Base-by-base conservation (phyloP, 495 filamentous ascomycete genomes). In the Penicillium herquei region DNA sequence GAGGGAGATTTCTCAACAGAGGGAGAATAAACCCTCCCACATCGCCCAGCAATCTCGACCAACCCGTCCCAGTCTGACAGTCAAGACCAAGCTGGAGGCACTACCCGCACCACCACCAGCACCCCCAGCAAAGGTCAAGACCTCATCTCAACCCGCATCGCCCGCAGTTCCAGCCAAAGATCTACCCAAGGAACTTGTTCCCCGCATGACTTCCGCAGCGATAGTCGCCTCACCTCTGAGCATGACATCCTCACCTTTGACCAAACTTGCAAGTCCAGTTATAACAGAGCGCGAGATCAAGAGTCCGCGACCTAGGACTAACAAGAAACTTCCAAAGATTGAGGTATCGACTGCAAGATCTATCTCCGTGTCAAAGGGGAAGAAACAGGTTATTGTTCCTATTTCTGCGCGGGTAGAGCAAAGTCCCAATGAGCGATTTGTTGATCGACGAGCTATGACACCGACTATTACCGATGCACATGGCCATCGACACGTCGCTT, bases 291-390 rank as follows among this genome's bases (percentile, higher is more conserved):
- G 39, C 14, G 37, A 31, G 26, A 35, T 42, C 50, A 43, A 12
- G 9, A n/a, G 6, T 9, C 39, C 37, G 30, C 34, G 14, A 33
- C 16, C 42, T 32, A 16, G 42, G 6, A 13, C n/a, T 16, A 21
- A 17, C 35, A 31, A 33, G 34, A 48, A 56, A 26, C 49, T 61
- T 9, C 71, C 70, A 6, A 66, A 51, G 0, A 59, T 76, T 17
- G 68, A 76, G 43, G 59, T 78, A 30, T 77, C 76, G 2, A 69
- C 67, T 32, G 76, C 76, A 6, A 58, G 72, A 12, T 76, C 76
- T 9, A 56, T 78, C 13, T 77, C 74, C 12, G 69, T 78, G 1
- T 71, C 70, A 0, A 62, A 63, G 17, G 68, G 65, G n/a, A 72
- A 63, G 51, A 65, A 59, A 7, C 74, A 77, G 41, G 57, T 71